Evolutionary conservation across 2,329 filamentous ascomycete genomes (phyloP).

Genomic region (Alternaria burnsii): DNA sequence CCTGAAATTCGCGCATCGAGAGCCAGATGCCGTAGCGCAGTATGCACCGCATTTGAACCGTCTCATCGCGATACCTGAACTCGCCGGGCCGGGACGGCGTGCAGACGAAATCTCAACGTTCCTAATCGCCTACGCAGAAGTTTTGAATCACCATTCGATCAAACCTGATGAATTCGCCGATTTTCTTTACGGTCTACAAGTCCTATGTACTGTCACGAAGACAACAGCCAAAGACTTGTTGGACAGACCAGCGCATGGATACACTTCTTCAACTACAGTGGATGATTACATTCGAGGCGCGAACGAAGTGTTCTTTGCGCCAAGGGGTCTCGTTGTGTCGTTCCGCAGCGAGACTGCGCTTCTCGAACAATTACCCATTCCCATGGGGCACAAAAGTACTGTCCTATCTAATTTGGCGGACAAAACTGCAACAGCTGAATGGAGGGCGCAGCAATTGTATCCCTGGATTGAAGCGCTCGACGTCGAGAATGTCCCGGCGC

Average conservation of each 20-base stretch:
- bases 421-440: conserved; percentile 14
- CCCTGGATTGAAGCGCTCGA: conserved; percentile 45
- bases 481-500: conserved; percentile 24
- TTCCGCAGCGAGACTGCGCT: conserved; percentile 36
- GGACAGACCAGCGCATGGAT: background rate
- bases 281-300: conserved; percentile 37
- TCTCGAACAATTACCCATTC: conserved; percentile 30
- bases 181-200: conserved; percentile 47
- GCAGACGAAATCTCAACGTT: conserved; percentile 32
- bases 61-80: conserved; percentile 39
- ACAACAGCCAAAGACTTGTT: conserved; percentile 20
- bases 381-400: conserved; percentile 33
- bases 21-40: conserved; percentile 33
- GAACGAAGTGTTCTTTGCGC: conserved; percentile 47
- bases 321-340: conserved; percentile 39
- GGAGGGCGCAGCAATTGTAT: conserved; percentile 36
- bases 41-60: conserved; percentile 37
- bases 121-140: conserved; percentile 41
- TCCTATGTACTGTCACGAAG: conserved; percentile 30
- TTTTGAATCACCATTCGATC: conserved; percentile 41
- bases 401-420: conserved; percentile 30
- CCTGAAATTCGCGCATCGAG: conserved; percentile 37
- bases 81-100: conserved; percentile 2
- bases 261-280: conserved; percentile 19
- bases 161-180: conserved; percentile 40